Evolutionary conservation across 2,329 filamentous ascomycete species (phyloP), one percentile per base, ranked within the genome.

Genomic region (Colletotrichum paranaense): DNA sequence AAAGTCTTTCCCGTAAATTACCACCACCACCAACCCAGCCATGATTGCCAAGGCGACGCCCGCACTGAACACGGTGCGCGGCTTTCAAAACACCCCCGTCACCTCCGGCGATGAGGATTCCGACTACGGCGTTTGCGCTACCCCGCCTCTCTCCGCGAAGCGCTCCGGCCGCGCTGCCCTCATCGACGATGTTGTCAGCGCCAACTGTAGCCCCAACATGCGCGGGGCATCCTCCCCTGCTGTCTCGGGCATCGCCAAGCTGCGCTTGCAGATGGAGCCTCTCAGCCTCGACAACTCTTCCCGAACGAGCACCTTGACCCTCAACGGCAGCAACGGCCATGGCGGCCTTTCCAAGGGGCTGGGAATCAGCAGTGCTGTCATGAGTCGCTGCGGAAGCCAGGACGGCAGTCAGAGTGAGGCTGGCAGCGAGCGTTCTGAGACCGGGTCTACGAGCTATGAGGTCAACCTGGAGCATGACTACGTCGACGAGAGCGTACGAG

Each of bases 401-500:
- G 88, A 89, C 68, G 89, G 88, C 73, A 85, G 86, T 69, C 85
- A 84, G 66, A 89, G 87, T 76, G 87, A 88, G 68, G 84, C 84
- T 57, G 86, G 85, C 80, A 91, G 84, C 78, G 88, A 85, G 77
- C 89, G 88, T 76, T 95, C 93, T 1, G 93, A 96, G 78, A 89
- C 90, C 30, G 84, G 82, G 22, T 87, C 87, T 80, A 93, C 94
- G 64, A 94, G 92, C 80, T 98, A 98, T 80, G 94, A 98, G 83
- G 92, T 98, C 75, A 91, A 91, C 65, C 88, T 98, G 49, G 93
- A 97, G 77, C 85, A 94, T 75, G 95, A 98, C 80, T 98, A 97
- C 78, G 88, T 94, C 73, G 97, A 94, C 81, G 89, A 91, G 78
- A 90, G 87, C 76, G 84, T 90, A 49, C 83, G 84, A 26, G 85